A percentile compares a stretch with the other conserved stretches of the same genome.
phyloP scores from a whole-genome alignment of 805 yeast species.

The Yarrowia sp. region DNA sequence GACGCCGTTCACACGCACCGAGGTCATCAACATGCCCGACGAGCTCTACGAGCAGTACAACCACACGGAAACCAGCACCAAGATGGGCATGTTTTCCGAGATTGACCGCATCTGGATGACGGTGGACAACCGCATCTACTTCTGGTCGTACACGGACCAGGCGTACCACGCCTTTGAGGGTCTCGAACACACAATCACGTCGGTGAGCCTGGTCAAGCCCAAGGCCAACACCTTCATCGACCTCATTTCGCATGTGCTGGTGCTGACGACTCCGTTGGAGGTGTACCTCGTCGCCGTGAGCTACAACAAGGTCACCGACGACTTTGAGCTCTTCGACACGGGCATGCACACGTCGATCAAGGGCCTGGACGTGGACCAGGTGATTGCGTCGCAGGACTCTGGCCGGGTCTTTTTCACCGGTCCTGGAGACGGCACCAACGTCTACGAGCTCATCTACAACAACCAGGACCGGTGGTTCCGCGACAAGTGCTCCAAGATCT shows the following conservation, averaged over 20 bases:
- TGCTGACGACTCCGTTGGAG: slow-evolving; percentile 78
- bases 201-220: slow-evolving; percentile 78
- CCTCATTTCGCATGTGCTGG: slow-evolving; percentile 65
- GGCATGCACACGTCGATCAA: slow-evolving; percentile 75
- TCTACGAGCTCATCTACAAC: slow-evolving; percentile 86
- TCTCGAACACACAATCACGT: slow-evolving; percentile 69
- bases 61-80: slow-evolving; percentile 59
- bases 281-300: slow-evolving; percentile 75
- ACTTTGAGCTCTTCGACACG: slow-evolving; percentile 73
- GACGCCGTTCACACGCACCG: slow-evolving; percentile 72
- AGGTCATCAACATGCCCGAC: slow-evolving; percentile 74
- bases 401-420: slow-evolving; percentile 85
- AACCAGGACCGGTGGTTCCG: slow-evolving; percentile 84
- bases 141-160: slow-evolving; percentile 74
- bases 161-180: slow-evolving; percentile 82
- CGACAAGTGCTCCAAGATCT: slow-evolving; percentile 76
- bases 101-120: slow-evolving; percentile 83
- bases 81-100: slow-evolving; percentile 81
- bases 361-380: slow-evolving; percentile 68
- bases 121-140: slow-evolving; percentile 71
- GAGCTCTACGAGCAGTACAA: slow-evolving; percentile 70
- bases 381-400: slow-evolving; percentile 58
- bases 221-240: slow-evolving; percentile 76
- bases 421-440: slow-evolving; percentile 65
- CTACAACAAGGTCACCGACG: slow-evolving; percentile 42